Evolutionary conservation across 2,329 filamentous ascomycete genomes (phyloP), one percentile per base, ranked within the genome.

Genomic region (Ceratocystis cubensis): DNA sequence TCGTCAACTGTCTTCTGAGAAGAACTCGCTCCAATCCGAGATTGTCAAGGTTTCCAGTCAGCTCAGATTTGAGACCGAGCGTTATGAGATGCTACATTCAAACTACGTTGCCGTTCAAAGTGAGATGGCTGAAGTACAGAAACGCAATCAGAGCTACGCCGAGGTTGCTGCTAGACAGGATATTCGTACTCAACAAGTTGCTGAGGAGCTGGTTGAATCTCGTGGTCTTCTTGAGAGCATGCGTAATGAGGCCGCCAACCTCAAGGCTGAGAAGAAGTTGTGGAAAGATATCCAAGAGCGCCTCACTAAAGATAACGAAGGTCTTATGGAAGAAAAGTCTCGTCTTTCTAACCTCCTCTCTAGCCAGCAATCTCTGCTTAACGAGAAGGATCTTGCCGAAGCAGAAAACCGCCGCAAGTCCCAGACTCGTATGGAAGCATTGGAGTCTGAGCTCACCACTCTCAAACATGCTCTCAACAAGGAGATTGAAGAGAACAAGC

Each of bases 251-350:
- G 91, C 87, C 65, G 87, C 91, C 17, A 96, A 97, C 72, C 82
- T 96, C 44, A 96, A 96, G 75, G 92, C 93, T 0, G 93, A 97
- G 75, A 96, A 96, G 77, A 88, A 91, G 46, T 81, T 99, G 8
- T 96, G 89, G 88, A 96, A 94, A 78, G 90, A 88, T 66, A 96
- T 96, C 44, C 92, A 97, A 74, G 87, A 89, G 69, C 86, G 95
- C 64, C 80, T 97, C 56, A 88, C 84, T 69, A 90, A 94, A 71
- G 92, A 97, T 73, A 96, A 94, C 70, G 91, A 96, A 72, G 84
- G 79, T 22, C 79, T 97, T 13, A 82, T 88, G 53, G 89, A 95
- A 68, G 94, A 99, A 74, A 89, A 91, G 70, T 84, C 86, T 59
- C 84, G 92, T 37, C 82, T 97, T 3, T 96, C 93, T 75, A 87